Evolutionary conservation across 2,329 filamentous ascomycete genomes (phyloP).

Genomic region (Cercospora sesami): DNA sequence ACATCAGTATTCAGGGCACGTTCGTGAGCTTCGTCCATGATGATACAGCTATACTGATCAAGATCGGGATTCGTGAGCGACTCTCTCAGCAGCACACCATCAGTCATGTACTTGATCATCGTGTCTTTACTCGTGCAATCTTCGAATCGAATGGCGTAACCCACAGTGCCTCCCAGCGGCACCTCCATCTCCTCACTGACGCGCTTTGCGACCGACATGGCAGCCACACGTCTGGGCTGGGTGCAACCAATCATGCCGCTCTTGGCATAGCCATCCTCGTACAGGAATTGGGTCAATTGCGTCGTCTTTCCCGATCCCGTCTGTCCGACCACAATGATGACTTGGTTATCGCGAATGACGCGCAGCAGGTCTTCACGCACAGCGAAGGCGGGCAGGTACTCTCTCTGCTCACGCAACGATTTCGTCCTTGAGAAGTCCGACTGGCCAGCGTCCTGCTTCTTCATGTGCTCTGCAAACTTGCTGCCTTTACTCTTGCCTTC

Average conservation of each 20-base stretch:
- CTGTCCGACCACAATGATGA: constrained; percentile 93
- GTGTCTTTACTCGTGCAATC: constrained; percentile 97
- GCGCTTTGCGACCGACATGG: constrained; percentile 98
- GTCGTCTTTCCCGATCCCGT: constrained; percentile 98
- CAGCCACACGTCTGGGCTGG: constrained; percentile 91
- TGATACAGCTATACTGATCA: constrained; percentile 95
- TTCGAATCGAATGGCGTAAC: constrained; percentile 97
- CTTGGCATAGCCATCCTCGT: constrained; percentile 91
- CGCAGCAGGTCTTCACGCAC: constrained; percentile 89
- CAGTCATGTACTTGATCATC: constrained; percentile 98
- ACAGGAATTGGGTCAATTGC: constrained; percentile 91
- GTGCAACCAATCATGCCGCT: constrained; percentile 93
- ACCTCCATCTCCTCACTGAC: constrained; percentile 99
- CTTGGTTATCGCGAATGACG: constrained; percentile 94
- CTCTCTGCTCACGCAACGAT: constrained; percentile 82
- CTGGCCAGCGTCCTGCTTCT: constrained; percentile 75
- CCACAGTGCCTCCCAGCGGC: constrained; percentile 79
- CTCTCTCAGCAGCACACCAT: constrained; percentile 90
- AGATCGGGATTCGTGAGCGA: constrained; percentile 89
- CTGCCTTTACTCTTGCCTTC: constrained; percentile 60
- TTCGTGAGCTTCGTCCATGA: constrained; percentile 99
- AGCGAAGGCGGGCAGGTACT: constrained; percentile 92
- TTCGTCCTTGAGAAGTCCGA: constrained; percentile 94
- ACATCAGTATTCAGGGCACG: constrained; percentile 95
- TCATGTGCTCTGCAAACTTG: constrained; percentile 90